These are phyloP conservation scores for Pichia sp. DNA, from an alignment of 1,139 yeast genomes.

Conservation along the genomic window DNA sequence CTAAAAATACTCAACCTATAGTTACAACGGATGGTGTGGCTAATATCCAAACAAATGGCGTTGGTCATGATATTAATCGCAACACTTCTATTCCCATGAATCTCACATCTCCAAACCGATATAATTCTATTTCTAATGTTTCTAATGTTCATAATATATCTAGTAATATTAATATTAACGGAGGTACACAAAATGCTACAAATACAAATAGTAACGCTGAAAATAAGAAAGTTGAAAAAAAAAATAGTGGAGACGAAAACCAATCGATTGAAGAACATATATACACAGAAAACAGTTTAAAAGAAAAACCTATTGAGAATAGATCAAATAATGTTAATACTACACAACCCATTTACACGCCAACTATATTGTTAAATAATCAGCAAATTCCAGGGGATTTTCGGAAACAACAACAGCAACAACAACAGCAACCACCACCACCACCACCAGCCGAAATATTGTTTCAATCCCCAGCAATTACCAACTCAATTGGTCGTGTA, in stretches of 20 bases:
- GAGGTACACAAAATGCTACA: too few species aligned
- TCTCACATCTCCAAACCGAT: too few species aligned
- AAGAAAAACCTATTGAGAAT: neutral
- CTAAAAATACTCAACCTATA: too few species aligned
- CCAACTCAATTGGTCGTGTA: neutral
- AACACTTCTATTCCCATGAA: neutral
- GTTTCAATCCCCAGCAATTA: constrained; percentile 1
- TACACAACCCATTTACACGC: neutral
- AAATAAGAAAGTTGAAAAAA: neutral
- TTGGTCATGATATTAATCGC: too few species aligned
- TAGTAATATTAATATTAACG: neutral
- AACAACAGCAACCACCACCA: neutral
- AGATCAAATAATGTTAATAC: neutral
- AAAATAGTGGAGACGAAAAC: neutral
- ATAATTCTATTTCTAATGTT: neutral
- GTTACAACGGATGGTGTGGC: too few species aligned
- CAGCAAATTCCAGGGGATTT: neutral
- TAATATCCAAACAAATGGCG: too few species aligned
- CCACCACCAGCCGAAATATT: neutral
- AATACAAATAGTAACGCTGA: neutral
- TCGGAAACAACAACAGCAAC: neutral
- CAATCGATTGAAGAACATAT: too few species aligned
- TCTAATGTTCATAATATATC: neutral
- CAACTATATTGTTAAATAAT: neutral
- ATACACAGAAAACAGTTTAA: neutral